Percentiles rank a stretch among this genome's conserved stretches.
These are phyloP conservation scores for Flaveria floridana DNA, from an alignment of 140 eudicot species.

Conservation along the genomic window DNA sequence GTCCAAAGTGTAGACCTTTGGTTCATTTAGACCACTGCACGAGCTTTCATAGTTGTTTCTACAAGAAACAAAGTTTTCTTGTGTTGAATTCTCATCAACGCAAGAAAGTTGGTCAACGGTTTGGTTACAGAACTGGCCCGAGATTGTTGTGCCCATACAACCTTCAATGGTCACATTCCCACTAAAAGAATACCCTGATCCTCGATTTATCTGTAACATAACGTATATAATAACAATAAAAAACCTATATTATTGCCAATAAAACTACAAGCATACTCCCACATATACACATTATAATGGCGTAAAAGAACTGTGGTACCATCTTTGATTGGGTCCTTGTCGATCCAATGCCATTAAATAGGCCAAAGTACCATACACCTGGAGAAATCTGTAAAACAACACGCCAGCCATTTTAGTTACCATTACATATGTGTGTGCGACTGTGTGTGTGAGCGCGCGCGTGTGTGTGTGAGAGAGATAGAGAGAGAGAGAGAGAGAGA, in stretches of 20 bases:
- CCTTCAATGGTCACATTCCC: slow-evolving; percentile 77
- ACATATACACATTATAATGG: neutral
- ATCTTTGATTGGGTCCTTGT: slow-evolving; percentile 74
- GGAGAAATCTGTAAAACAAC: slow-evolving; percentile 67
- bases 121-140: slow-evolving; percentile 79
- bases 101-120: slow-evolving; percentile 66
- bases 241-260: neutral
- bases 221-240: slow-evolving; percentile 12
- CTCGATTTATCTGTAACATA: slow-evolving; percentile 68
- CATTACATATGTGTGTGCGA: neutral
- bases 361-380: slow-evolving; percentile 80
- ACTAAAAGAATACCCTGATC: slow-evolving; percentile 52
- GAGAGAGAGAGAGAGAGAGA: neutral
- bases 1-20: slow-evolving; percentile 57
- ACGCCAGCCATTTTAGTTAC: neutral
- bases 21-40: slow-evolving; percentile 51
- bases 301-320: slow-evolving; percentile 40
- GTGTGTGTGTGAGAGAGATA: too few species aligned
- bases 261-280: neutral
- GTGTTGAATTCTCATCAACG: slow-evolving; percentile 37
- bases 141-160: slow-evolving; percentile 50
- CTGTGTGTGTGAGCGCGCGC: too few species aligned
- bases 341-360: slow-evolving; percentile 83
- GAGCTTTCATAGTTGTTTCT: slow-evolving; percentile 41
- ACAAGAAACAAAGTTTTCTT: slow-evolving; percentile 50